Conservation (phyloP, 148 eudicot species). For the Selenicereus undatus region DNA sequence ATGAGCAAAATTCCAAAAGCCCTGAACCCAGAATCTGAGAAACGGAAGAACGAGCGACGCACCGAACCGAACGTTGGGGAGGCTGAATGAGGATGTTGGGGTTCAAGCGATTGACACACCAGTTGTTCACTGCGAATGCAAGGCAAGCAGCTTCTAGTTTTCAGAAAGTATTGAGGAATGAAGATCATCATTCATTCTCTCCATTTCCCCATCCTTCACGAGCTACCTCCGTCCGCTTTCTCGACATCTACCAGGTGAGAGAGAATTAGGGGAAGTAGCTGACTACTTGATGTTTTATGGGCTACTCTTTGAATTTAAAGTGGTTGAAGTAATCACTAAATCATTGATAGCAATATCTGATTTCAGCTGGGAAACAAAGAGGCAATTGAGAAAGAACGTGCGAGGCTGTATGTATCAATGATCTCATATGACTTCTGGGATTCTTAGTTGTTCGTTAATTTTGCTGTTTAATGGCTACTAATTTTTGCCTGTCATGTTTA, state of each 20-base stretch:
- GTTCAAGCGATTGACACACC: slow-evolving; percentile 31
- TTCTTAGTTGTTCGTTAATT: slow-evolving; percentile 17
- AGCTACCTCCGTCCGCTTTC: slow-evolving; percentile 58
- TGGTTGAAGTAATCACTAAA: not conserved
- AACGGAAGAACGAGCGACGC: not conserved
- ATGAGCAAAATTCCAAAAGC: too few relatives aligned
- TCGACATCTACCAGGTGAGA: slow-evolving; percentile 74
- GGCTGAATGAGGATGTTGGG: slow-evolving; percentile 40
- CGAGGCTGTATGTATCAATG: slow-evolving; percentile 68
- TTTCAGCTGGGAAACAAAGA: slow-evolving; percentile 75
- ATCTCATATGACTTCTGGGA: not conserved
- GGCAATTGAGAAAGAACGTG: slow-evolving; percentile 85
- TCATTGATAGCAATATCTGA: not conserved
- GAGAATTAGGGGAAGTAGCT: not conserved
- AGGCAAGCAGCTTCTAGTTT: slow-evolving; percentile 26
- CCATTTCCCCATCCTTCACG: slow-evolving; percentile 29
- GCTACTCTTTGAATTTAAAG: not conserved
- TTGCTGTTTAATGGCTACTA: slow-evolving; percentile 15
- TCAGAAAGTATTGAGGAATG: slow-evolving; percentile 9
- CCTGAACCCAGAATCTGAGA: not conserved
- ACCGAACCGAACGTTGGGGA: not conserved
- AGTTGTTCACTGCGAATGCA: slow-evolving; percentile 15
- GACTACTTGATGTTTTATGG: not conserved
- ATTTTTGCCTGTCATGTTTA: slow-evolving; percentile 31
- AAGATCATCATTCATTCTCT: slow-evolving; percentile 15